Conservation (phyloP, 1,284 basidiomycete species). For the Sanghuangporus baumii region DNA sequence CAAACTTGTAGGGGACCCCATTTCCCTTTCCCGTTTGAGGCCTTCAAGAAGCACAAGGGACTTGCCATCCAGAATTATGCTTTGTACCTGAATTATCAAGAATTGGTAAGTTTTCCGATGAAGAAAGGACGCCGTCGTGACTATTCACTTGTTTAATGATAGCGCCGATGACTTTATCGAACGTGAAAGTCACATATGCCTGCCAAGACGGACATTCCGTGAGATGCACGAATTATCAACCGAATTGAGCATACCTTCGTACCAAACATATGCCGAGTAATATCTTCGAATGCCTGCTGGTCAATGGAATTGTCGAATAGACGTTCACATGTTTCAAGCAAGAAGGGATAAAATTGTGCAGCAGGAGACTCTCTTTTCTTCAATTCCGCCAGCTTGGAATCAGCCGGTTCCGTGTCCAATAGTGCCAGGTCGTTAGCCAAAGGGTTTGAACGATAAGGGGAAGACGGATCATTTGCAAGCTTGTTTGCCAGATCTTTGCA, state of each 20-base stretch:
- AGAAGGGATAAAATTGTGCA: constrained; percentile 73
- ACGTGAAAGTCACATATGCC: constrained; percentile 85
- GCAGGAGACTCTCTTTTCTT: constrained; percentile 29
- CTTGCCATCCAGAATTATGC: constrained; percentile 72
- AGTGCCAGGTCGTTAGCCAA: constrained; percentile 32
- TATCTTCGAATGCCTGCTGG: constrained; percentile 83
- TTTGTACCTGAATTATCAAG: constrained; percentile 52
- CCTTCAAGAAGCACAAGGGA: constrained; percentile 82
- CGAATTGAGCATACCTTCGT: constrained; percentile 46
- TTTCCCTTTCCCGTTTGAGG: constrained; percentile 72
- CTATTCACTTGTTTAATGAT: constrained; percentile 76
- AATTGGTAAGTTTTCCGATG: neutral
- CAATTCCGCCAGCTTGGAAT: constrained; percentile 22
- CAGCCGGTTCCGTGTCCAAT: constrained; percentile 20
- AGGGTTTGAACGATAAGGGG: constrained; percentile 25
- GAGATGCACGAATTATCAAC: neutral
- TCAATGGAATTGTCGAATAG: constrained; percentile 93
- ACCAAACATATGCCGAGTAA: constrained; percentile 87
- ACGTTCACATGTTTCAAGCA: constrained; percentile 84
- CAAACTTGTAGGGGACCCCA: constrained; percentile 60
- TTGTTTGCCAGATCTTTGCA: constrained; percentile 72
- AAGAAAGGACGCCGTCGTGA: constrained; percentile 13
- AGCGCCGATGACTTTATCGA: constrained; percentile 89
- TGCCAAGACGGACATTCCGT: constrained; percentile 24
- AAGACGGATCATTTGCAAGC: constrained; percentile 31